Evolutionary conservation across 371 early-diverging fungal genomes (phyloP).

Genomic region (Lichtheimia hyalospora): DNA sequence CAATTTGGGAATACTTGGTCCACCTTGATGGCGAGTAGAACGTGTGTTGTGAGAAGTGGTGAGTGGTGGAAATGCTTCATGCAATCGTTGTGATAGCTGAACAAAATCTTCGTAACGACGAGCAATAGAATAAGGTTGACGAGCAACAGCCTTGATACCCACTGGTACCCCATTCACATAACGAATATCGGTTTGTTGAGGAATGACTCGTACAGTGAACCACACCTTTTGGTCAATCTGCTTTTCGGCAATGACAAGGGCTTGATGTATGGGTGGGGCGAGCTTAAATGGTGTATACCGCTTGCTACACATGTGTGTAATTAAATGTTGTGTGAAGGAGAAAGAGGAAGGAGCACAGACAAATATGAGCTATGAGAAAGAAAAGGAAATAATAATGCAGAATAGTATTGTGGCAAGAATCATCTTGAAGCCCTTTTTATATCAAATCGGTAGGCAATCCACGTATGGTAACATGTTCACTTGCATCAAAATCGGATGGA

Average conservation of each 20-base stretch:
- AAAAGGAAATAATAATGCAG: slow-evolving; percentile 1
- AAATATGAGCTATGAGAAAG: slow-evolving; percentile 7
- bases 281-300: slow-evolving; percentile 15
- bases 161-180: slow-evolving; percentile 3
- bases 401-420: background rate
- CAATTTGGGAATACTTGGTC: slow-evolving; percentile 15
- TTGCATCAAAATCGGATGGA: slow-evolving; percentile 5
- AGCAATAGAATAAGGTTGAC: slow-evolving; percentile 22
- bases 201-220: slow-evolving; percentile 23
- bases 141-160: slow-evolving; percentile 7
- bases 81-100: slow-evolving; percentile 19
- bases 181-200: slow-evolving; percentile 15
- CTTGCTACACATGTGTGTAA: background rate
- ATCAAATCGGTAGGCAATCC: background rate
- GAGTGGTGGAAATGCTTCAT: slow-evolving; percentile 16
- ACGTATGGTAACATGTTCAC: background rate
- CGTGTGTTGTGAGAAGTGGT: background rate
- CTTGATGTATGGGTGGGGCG: slow-evolving; percentile 22
- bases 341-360: slow-evolving; percentile 1
- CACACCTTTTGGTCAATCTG: slow-evolving; percentile 23
- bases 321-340: background rate
- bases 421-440: background rate
- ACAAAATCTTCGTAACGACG: slow-evolving; percentile 29
- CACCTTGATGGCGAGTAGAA: background rate
- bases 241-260: slow-evolving; percentile 12